These are phyloP conservation scores for Xylaria sp. DNA, from an alignment of 2,329 filamentous ascomycete species.

Conservation along the genomic window DNA sequence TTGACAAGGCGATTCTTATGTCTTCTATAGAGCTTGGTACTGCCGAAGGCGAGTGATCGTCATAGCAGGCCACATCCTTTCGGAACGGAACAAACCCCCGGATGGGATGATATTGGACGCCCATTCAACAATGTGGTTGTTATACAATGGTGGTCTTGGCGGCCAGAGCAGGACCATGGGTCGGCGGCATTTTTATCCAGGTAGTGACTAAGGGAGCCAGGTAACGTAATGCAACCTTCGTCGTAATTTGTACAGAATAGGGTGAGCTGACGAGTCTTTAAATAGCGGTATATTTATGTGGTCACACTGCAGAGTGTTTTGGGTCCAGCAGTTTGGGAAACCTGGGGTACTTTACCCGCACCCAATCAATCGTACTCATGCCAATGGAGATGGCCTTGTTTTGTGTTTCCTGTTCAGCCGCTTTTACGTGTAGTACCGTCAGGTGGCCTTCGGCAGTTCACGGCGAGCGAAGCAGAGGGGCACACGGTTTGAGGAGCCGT, in stretches of 20 bases:
- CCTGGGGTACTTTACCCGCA: conserved; percentile 34
- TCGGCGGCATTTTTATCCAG: conserved; percentile 25
- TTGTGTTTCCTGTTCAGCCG: conserved; percentile 16
- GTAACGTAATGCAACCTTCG: conserved; percentile 3
- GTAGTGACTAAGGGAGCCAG: neutral
- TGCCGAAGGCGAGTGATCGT: neutral
- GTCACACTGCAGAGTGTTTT: conserved; percentile 13
- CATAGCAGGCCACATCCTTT: conserved; percentile 17
- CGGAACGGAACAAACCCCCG: conserved; percentile 37
- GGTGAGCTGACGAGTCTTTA: neutral
- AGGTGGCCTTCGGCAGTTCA: conserved; percentile 31
- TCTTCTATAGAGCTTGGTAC: neutral
- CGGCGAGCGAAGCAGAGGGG: neutral
- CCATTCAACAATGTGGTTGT: conserved; percentile 7
- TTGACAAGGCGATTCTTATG: conserved; percentile 25
- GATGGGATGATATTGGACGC: conserved; percentile 18
- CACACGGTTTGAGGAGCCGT: neutral
- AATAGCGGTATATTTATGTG: conserved; percentile 6
- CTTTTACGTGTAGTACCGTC: conserved; percentile 2
- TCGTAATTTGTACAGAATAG: conserved; percentile 14
- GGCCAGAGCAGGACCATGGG: neutral
- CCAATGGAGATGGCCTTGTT: conserved; percentile 4
- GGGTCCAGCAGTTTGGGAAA: conserved; percentile 20
- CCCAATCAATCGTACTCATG: conserved; percentile 21
- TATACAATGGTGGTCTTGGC: conserved; percentile 28